These are phyloP conservation scores for Juglanconis oblonga DNA, from an alignment of 2,329 filamentous ascomycete genomes.

Conservation along the genomic window DNA sequence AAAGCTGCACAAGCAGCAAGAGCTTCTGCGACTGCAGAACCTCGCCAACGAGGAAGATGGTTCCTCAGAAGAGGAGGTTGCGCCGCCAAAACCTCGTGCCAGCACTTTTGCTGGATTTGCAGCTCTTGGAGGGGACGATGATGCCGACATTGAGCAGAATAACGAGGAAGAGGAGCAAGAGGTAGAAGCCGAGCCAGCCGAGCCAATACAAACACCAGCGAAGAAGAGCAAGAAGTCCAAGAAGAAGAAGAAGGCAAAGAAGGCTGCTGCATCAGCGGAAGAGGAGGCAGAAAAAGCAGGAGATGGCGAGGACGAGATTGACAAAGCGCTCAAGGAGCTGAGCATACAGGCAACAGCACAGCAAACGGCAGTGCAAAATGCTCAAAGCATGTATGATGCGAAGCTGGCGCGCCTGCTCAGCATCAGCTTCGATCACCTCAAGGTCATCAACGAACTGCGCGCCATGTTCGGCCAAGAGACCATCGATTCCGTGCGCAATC, in stretches of 20 bases:
- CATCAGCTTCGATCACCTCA: conserved; percentile 68
- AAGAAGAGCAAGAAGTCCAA: conserved; percentile 36
- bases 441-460: conserved; percentile 88
- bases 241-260: conserved; percentile 37
- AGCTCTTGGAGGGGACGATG: conserved; percentile 45
- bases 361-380: conserved; percentile 11
- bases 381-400: conserved; percentile 21
- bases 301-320: conserved; percentile 49
- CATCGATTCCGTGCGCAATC: conserved; percentile 52
- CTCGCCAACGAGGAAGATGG: conserved; percentile 15
- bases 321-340: conserved; percentile 50
- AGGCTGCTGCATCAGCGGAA: conserved; percentile 30
- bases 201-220: conserved; percentile 22
- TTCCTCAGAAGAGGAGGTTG: conserved; percentile 29
- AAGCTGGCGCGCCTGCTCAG: conserved; percentile 36
- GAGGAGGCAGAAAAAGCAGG: conserved; percentile 14
- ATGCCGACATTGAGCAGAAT: conserved; percentile 27
- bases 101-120: conserved; percentile 50
- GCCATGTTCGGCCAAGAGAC: conserved; percentile 54
- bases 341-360: conserved; percentile 30
- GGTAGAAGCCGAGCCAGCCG: conserved; percentile 21
- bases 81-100: conserved; percentile 35
- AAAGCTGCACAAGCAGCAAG: conserved; percentile 49
- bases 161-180: conserved; percentile 16
- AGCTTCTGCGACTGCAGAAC: conserved; percentile 33